A percentile compares a stretch with the other conserved stretches of the same genome.
These are phyloP conservation scores for Microcyclosporella mali DNA, from an alignment of 2,329 filamentous ascomycete species.

Conservation along the genomic window DNA sequence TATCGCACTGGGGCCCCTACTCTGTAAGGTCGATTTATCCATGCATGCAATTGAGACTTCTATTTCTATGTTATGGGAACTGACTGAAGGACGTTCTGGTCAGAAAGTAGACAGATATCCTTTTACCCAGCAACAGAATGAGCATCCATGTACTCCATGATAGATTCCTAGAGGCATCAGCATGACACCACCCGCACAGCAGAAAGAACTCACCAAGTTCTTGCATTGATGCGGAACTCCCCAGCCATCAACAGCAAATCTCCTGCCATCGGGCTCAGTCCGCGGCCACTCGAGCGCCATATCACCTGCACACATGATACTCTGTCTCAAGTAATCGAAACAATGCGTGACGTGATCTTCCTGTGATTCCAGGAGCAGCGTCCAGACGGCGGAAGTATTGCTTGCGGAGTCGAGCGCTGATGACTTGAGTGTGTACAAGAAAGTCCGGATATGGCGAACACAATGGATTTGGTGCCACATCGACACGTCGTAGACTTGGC, in stretches of 20 bases:
- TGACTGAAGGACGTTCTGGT: too few species aligned
- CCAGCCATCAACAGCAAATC: conserved; percentile 33
- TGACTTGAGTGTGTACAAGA: conserved; percentile 89
- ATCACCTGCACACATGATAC: conserved; percentile 25
- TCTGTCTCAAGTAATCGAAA: conserved; percentile 28
- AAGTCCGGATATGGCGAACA: conserved; percentile 36
- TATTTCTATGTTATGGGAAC: too few species aligned
- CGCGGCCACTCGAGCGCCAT: conserved; percentile 30
- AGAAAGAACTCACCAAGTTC: conserved; percentile 18
- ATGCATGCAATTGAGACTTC: too few species aligned
- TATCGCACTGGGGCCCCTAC: too few species aligned
- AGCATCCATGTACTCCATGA: too few species aligned
- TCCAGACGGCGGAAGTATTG: conserved; percentile 14
- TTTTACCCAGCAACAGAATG: too few species aligned
- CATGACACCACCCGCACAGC: too few species aligned
- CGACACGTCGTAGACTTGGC: conserved; percentile 31
- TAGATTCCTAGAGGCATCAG: too few species aligned
- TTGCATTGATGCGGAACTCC: conserved; percentile 28
- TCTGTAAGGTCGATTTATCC: too few species aligned
- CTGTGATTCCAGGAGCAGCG: conserved; percentile 18
- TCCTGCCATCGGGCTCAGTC: conserved; percentile 24
- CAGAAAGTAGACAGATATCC: too few species aligned
- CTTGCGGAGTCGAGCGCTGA: conserved; percentile 43
- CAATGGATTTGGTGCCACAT: conserved; percentile 35
- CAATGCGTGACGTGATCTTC: conserved; percentile 26